Conservation (phyloP, 306 rosid species). For the Prunus kanzakura region DNA sequence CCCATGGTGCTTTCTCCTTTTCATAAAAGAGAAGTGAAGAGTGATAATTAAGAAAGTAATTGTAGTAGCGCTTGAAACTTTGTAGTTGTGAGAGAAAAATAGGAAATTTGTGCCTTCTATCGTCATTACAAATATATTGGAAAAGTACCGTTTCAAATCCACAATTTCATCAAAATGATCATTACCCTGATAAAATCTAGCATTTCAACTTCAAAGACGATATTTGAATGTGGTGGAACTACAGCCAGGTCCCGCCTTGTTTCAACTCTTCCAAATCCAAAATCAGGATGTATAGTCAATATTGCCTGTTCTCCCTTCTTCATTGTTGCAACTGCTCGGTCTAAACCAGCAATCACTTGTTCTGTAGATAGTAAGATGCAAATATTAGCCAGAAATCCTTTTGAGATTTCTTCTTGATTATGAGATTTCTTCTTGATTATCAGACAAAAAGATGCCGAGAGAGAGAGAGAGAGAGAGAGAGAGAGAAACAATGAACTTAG, state of each 20-base stretch:
- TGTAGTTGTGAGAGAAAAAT: not conserved
- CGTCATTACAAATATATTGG: not conserved
- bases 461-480: slow-evolving; percentile 1
- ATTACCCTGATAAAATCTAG: slow-evolving; percentile 50
- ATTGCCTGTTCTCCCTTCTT: slow-evolving; percentile 64
- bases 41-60: not conserved
- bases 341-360: slow-evolving; percentile 65
- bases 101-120: not conserved
- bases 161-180: not conserved
- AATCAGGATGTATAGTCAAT: slow-evolving; percentile 59
- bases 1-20: slow-evolving; percentile 71
- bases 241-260: slow-evolving; percentile 40
- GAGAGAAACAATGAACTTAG: not conserved
- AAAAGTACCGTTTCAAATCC: not conserved
- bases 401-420: slow-evolving; percentile 11
- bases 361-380: slow-evolving; percentile 37
- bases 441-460: not conserved
- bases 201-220: slow-evolving; percentile 60
- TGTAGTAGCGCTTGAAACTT: not conserved
- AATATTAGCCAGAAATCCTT: slow-evolving; percentile 12
- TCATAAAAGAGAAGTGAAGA: slow-evolving; percentile 20
- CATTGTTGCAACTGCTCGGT: slow-evolving; percentile 64
- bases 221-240: slow-evolving; percentile 46
- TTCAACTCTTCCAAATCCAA: slow-evolving; percentile 63
- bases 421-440: slow-evolving; percentile 7